phyloP scores from a whole-genome alignment of 2,329 filamentous ascomycete genomes.

The Colletotrichum horii region DNA sequence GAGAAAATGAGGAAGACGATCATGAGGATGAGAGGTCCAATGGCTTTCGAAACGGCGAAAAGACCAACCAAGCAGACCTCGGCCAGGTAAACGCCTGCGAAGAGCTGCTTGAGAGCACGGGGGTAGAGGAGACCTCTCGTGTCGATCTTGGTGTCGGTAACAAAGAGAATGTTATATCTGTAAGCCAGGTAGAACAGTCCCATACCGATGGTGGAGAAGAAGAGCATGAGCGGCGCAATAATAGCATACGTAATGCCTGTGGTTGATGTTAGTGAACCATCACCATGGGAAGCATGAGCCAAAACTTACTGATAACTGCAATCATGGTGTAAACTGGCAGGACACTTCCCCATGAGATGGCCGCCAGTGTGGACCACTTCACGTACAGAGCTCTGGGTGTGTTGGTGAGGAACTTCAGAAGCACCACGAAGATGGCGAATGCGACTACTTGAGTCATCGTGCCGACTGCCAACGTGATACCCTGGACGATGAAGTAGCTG shows the following conservation, averaged over 20 bases:
- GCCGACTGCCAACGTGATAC: conserved; percentile 75
- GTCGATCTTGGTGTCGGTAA: conserved; percentile 79
- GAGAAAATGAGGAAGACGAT: conserved; percentile 78
- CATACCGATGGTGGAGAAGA: conserved; percentile 80
- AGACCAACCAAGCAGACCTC: conserved; percentile 83
- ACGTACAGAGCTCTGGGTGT: conserved; percentile 81
- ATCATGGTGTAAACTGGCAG: conserved; percentile 79
- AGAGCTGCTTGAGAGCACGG: conserved; percentile 84
- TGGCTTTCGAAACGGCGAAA: conserved; percentile 71
- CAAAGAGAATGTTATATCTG: conserved; percentile 86
- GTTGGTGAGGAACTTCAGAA: conserved; percentile 74
- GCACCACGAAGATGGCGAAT: conserved; percentile 69
- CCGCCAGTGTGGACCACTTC: conserved; percentile 72
- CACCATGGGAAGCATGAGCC: fast-evolving
- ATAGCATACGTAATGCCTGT: conserved; percentile 77
- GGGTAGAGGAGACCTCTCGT: conserved; percentile 90
- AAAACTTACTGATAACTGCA: conserved; percentile 65
- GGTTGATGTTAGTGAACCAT: conserved; percentile 6
- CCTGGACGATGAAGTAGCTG: conserved; percentile 79
- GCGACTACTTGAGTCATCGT: conserved; percentile 72
- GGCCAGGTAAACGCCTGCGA: conserved; percentile 80
- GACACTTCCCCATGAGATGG: conserved; percentile 78
- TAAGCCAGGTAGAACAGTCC: conserved; percentile 83
- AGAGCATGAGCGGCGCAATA: conserved; percentile 82
- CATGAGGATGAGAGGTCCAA: conserved; percentile 78